A percentile compares a stretch with the other conserved stretches of the same genome.
These are phyloP conservation scores for Vitis hybrid DNA, from an alignment of 177 flowering plant species.

Conservation along the genomic window DNA sequence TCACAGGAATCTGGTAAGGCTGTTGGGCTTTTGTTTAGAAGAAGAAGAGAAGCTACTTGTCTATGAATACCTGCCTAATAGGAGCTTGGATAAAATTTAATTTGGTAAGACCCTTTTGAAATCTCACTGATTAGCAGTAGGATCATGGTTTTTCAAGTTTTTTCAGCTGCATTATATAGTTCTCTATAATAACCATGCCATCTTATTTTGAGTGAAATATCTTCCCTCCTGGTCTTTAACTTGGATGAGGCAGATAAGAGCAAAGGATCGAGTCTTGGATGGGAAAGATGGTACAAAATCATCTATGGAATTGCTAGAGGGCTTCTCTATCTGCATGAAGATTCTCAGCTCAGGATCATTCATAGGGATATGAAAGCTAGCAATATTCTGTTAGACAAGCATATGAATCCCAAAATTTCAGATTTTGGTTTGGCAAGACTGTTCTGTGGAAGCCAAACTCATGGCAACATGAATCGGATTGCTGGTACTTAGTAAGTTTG, in stretches of 20 bases:
- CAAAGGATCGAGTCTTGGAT: neutral
- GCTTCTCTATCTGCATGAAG: slow-evolving; percentile 20
- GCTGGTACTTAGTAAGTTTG: slow-evolving; percentile 15
- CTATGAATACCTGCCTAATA: slow-evolving; percentile 36
- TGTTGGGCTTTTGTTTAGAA: slow-evolving; percentile 34
- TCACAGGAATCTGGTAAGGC: slow-evolving; percentile 33
- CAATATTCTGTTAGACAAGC: slow-evolving; percentile 12
- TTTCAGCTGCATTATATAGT: too few species aligned
- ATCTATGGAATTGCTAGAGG: slow-evolving; percentile 20
- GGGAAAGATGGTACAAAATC: slow-evolving; percentile 21
- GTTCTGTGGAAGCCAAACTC: slow-evolving; percentile 13
- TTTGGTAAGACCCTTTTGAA: slow-evolving; percentile 20
- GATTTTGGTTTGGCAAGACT: slow-evolving; percentile 17
- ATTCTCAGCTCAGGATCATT: slow-evolving; percentile 20
- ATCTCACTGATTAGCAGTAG: too few species aligned
- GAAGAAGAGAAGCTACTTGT: slow-evolving; percentile 36
- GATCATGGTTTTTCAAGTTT: too few species aligned
- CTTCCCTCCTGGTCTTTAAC: neutral
- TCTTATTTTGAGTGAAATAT: neutral
- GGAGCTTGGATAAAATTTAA: slow-evolving; percentile 31
- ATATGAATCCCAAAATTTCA: slow-evolving; percentile 18
- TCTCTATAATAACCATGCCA: too few species aligned
- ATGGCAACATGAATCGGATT: slow-evolving; percentile 9
- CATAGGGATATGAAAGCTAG: slow-evolving; percentile 18
- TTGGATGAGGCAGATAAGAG: slow-evolving; percentile 10